Evolutionary conservation across 306 rosid genomes (phyloP).

Genomic region (Malus sieversii): DNA sequence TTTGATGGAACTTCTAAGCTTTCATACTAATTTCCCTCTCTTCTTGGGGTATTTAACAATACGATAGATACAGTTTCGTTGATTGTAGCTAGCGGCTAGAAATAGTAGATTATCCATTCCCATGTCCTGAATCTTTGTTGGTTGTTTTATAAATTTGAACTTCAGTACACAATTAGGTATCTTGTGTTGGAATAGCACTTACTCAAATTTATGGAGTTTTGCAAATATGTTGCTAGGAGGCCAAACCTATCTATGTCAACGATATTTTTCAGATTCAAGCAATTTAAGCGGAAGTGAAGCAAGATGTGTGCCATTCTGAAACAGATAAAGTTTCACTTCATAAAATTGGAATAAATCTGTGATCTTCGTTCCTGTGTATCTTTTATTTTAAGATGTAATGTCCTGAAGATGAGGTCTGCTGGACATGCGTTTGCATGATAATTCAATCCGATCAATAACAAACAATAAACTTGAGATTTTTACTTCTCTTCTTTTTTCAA

Average conservation of each 20-base stretch:
- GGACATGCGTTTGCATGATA: slow-evolving; percentile 9
- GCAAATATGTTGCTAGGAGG: neutral
- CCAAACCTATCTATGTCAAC: neutral
- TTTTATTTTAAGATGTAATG: neutral
- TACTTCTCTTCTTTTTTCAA: slow-evolving; percentile 6
- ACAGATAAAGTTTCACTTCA: neutral
- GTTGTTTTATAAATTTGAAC: neutral
- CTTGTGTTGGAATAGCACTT: neutral
- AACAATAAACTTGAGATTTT: neutral
- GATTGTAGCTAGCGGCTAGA: neutral
- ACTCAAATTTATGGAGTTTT: neutral
- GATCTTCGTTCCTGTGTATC: neutral
- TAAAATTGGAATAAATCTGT: neutral
- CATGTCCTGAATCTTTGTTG: neutral
- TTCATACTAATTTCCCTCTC: neutral
- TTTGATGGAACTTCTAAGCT: neutral
- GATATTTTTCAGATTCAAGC: neutral
- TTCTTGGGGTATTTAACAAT: neutral
- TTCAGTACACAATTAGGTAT: neutral
- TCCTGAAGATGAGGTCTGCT: neutral
- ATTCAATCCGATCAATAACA: neutral
- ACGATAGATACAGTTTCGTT: neutral
- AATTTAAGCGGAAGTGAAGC: neutral
- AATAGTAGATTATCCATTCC: neutral
- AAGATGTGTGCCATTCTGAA: neutral